Evolutionary conservation across 2,329 filamentous ascomycete species (phyloP), one percentile per base, ranked within the genome.

Genomic region (Ceratocystis cacaofunesta): DNA sequence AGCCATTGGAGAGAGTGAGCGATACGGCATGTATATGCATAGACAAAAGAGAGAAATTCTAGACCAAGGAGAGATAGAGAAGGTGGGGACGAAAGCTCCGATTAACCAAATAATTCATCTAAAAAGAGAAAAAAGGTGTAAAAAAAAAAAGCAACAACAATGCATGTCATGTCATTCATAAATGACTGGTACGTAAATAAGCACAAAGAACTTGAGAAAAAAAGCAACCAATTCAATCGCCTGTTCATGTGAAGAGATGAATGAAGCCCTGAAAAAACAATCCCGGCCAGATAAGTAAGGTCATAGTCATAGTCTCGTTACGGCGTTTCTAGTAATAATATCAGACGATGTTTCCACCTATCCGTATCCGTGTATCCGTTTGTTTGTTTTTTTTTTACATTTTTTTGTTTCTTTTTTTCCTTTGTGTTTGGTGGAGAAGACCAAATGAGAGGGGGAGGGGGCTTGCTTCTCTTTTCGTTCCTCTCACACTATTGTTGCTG

Each of bases 301-400:
- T 58, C 55, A 36, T 58, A 58, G 55, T 58, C 55, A 58, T 58
- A 58, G 30, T 58, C 25, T 58, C 55, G 28, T 58, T 58, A 19
- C 55, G 55, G 55, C 55, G 55, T 58, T 36, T 58, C 28, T 36
- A 58, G 30, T 58, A 30, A 36, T 58, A 19, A n/a, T 58, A n/a
- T 58, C 55, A 25, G 48, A 52, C 5, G 48, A 52, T 25, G 48
- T 28, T 12, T 52, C 22, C 48, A 28, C 48, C 48, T 25, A 28
- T 52, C 48, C 22, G 15, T 28, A 52, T 52, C 48, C 5, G 48
- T 52, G 17, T 52, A 28, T 52, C 48, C 48, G 48, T 28, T 19
- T 41, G 36, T 52, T 52, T 52, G 7, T 10, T 25, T 48, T 28
- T 52, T 28, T 25, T 28, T 10, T 15, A 19, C n/a, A 30, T 41